A percentile compares a stretch with the other conserved stretches of the same genome.
These are phyloP conservation scores for Eremothecium cymbalariae DNA, from an alignment of 1,139 yeast species.

Conservation along the genomic window DNA sequence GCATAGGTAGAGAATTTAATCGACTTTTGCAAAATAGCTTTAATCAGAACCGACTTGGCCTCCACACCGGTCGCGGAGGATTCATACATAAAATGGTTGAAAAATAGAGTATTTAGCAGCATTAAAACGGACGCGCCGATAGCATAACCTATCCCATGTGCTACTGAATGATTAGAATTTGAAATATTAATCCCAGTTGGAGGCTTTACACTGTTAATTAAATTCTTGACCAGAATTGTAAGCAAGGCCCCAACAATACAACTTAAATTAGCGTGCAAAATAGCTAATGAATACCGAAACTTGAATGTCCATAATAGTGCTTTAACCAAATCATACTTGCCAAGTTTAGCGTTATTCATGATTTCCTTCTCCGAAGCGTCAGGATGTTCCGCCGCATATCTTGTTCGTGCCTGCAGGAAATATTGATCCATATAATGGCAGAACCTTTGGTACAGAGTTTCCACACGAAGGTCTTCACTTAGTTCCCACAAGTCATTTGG, in stretches of 20 bases:
- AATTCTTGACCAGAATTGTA: slow-evolving; percentile 45
- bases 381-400: slow-evolving; percentile 26
- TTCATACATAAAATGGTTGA: slow-evolving; percentile 56
- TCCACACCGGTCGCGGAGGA: slow-evolving; percentile 62
- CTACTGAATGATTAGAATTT: too few relatives aligned
- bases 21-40: slow-evolving; percentile 59
- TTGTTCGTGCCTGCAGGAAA: slow-evolving; percentile 31
- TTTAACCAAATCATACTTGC: slow-evolving; percentile 36
- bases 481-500: slow-evolving; percentile 54
- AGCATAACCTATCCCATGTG: slow-evolving; percentile 54
- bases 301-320: slow-evolving; percentile 53
- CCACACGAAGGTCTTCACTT: slow-evolving; percentile 46
- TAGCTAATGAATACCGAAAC: slow-evolving; percentile 41
- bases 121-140: slow-evolving; percentile 46
- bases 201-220: slow-evolving; percentile 49
- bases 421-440: slow-evolving; percentile 35
- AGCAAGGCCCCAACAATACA: slow-evolving; percentile 47
- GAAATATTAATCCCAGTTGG: too few relatives aligned
- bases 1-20: slow-evolving; percentile 54
- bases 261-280: slow-evolving; percentile 38
- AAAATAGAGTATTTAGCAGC: slow-evolving; percentile 41
- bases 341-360: slow-evolving; percentile 32
- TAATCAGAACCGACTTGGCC: slow-evolving; percentile 56
- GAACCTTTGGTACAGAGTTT: slow-evolving; percentile 38
- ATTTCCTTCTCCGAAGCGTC: slow-evolving; percentile 30